Conservation (phyloP, 148 eudicot species). For the Vaccinium corymbosum region DNA sequence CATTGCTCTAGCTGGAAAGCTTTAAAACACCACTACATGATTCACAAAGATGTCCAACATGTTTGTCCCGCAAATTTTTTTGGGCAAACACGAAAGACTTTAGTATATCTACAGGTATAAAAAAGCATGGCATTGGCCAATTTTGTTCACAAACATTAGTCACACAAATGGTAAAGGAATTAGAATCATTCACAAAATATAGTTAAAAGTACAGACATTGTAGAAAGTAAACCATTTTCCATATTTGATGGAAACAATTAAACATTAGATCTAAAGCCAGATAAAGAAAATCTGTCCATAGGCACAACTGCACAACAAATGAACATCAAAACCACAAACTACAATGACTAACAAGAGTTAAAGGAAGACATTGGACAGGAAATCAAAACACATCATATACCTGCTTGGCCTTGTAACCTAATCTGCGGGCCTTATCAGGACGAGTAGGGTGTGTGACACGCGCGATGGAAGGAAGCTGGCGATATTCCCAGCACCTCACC, state of each 20-base stretch:
- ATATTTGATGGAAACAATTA: not conserved
- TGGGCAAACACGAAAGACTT: not conserved
- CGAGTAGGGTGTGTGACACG: conserved; percentile 38
- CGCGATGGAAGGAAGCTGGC: conserved; percentile 38
- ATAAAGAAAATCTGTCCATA: not conserved
- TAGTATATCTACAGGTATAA: not conserved
- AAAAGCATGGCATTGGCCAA: not conserved
- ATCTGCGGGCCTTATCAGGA: conserved; percentile 39
- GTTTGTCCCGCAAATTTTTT: not conserved
- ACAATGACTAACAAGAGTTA: not conserved
- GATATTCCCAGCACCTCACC: conserved; percentile 44
- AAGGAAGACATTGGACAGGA: not conserved
- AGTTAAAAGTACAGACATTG: not conserved
- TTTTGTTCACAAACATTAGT: not conserved
- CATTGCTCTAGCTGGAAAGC: not conserved
- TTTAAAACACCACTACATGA: not conserved
- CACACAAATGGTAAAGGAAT: not conserved
- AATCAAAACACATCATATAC: conserved; percentile 6
- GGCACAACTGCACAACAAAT: not conserved
- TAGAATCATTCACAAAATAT: not conserved
- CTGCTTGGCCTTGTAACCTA: conserved; percentile 45
- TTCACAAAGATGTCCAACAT: not conserved
- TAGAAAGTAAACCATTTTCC: not conserved
- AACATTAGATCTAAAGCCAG: not conserved
- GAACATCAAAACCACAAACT: not conserved